A percentile compares a stretch with the other conserved stretches of the same genome.
Evolutionary conservation across 768 basidiomycete species (phyloP).

Genomic region (Rhodotorula toruloides): DNA sequence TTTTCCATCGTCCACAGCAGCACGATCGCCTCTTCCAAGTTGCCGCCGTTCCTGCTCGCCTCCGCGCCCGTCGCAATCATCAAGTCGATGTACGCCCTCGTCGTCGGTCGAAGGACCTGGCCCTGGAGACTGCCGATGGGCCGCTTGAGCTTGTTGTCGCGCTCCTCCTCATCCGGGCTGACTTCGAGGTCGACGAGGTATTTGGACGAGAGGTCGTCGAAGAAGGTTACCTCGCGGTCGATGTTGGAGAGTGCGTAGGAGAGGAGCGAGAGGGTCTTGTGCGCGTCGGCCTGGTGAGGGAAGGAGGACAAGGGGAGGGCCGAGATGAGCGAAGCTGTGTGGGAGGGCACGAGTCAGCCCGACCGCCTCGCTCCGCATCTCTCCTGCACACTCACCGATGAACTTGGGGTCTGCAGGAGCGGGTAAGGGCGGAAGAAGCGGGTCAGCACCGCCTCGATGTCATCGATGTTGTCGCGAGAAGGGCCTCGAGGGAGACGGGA

Average conservation of each 20-base stretch:
- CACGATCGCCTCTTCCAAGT: conserved; percentile 60
- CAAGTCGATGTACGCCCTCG: conserved; percentile 66
- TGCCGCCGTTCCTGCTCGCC: conserved; percentile 50
- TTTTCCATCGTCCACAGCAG: conserved; percentile 77
- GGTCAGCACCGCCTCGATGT: background rate
- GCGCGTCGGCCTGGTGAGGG: background rate
- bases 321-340: conserved; percentile 53
- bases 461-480: too few species aligned
- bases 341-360: background rate
- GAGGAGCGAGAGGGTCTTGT: conserved; percentile 13
- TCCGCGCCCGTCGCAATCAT: conserved; percentile 52
- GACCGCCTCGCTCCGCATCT: too few species aligned
- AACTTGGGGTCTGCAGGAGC: conserved; percentile 55
- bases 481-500: too few species aligned
- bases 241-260: conserved; percentile 50
- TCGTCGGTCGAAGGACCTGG: conserved; percentile 58
- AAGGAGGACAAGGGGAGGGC: conserved; percentile 53
- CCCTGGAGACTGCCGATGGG: conserved; percentile 45
- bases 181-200: conserved; percentile 50
- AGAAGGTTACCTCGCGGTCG: conserved; percentile 59
- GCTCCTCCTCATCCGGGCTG: background rate
- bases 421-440: too few species aligned
- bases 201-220: conserved; percentile 53
- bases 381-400: conserved; percentile 52
- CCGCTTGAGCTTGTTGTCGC: background rate